Conservation (phyloP, 305 asterid genomes). For the Rubia tinctorum region DNA sequence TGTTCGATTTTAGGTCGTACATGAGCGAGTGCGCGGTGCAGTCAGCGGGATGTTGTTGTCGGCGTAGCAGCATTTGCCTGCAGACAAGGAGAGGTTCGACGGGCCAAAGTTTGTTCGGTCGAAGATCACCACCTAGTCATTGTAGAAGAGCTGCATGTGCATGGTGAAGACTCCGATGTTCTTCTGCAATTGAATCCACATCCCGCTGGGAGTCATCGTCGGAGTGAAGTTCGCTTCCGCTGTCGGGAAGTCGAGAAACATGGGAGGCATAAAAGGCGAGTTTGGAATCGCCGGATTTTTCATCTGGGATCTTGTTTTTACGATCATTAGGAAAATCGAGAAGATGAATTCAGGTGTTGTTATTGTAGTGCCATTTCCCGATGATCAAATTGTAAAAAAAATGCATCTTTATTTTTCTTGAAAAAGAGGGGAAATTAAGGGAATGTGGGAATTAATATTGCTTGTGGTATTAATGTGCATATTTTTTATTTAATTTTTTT, state of each 20-base stretch:
- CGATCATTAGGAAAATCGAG: too few relatives aligned
- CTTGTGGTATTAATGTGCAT: neutral
- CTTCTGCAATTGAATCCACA: conserved; percentile 53
- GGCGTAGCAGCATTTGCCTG: conserved; percentile 47
- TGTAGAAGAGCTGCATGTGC: conserved; percentile 94
- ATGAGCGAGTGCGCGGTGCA: conserved; percentile 80
- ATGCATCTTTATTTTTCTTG: too few relatives aligned
- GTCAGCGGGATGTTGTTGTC: conserved; percentile 34
- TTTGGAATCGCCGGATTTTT: too few relatives aligned
- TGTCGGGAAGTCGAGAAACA: conserved; percentile 14
- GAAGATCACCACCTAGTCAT: conserved; percentile 70
- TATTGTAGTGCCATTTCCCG: too few relatives aligned
- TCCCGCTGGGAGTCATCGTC: conserved; percentile 32
- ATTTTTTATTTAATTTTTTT: too few relatives aligned
- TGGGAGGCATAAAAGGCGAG: conserved; percentile 9
- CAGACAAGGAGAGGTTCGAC: conserved; percentile 66
- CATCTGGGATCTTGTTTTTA: too few relatives aligned
- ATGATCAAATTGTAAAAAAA: too few relatives aligned
- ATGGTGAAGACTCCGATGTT: conserved; percentile 81
- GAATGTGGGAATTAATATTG: neutral
- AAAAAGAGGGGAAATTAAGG: too few relatives aligned
- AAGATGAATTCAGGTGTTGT: too few relatives aligned
- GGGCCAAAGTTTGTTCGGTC: conserved; percentile 86
- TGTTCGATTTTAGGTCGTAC: conserved; percentile 57
- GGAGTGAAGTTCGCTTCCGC: conserved; percentile 5